These are phyloP conservation scores for Scheffersomyces illinoinensis DNA, from an alignment of 1,139 yeast species.

Conservation along the genomic window DNA sequence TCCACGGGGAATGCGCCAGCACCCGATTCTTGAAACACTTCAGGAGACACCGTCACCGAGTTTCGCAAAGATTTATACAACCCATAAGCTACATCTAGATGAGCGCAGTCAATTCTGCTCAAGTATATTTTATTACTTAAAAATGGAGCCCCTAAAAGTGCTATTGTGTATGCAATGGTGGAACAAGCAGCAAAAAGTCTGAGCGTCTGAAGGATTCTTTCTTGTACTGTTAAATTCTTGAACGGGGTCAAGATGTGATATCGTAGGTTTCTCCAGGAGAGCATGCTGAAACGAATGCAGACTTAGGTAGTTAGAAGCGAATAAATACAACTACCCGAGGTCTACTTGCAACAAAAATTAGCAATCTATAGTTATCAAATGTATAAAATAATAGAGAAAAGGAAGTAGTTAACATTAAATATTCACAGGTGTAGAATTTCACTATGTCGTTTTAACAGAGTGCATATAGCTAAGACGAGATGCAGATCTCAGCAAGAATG, in stretches of 20 bases:
- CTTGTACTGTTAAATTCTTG: slow-evolving; percentile 29
- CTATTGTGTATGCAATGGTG: slow-evolving; percentile 23
- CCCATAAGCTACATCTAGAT: slow-evolving; percentile 52
- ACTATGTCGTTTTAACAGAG: not conserved
- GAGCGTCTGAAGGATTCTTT: slow-evolving; percentile 28
- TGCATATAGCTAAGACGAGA: not conserved
- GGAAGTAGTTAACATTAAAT: not conserved
- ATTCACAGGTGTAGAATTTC: not conserved
- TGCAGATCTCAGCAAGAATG: not conserved
- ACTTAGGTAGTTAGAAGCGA: not conserved
- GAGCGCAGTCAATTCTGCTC: slow-evolving; percentile 48
- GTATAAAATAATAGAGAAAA: not conserved
- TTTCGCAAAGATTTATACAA: slow-evolving; percentile 46
- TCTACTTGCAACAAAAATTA: not conserved
- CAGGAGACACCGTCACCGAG: slow-evolving; percentile 28
- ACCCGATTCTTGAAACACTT: slow-evolving; percentile 12
- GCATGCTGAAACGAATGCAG: not conserved
- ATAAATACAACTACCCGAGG: not conserved
- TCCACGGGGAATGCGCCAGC: slow-evolving; percentile 30
- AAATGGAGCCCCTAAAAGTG: slow-evolving; percentile 32
- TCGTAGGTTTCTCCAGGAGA: not conserved
- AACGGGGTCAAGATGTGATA: slow-evolving; percentile 21
- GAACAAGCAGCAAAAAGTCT: slow-evolving; percentile 27
- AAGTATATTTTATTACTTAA: slow-evolving; percentile 28
- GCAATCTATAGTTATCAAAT: not conserved